Base-by-base conservation (phyloP, 441 rosid species). In the Aquilaria agallochum region DNA sequence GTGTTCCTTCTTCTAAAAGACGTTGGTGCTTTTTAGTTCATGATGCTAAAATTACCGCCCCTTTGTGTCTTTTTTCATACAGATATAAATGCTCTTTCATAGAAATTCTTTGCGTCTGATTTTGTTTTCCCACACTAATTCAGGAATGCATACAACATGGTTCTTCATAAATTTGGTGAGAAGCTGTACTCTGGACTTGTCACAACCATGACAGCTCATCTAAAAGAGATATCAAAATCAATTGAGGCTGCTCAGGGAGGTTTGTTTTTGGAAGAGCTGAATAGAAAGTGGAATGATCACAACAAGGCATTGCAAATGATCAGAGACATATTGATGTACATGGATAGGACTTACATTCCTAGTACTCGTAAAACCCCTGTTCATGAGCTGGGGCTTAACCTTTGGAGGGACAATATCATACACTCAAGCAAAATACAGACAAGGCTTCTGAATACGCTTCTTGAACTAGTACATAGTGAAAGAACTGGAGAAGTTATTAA, bases 71-170 rank as follows among this genome's bases (percentile, higher is more conserved):
- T 1, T 50, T 33, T 48, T 15, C 48, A 53, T 62, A 9, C 2
- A 12, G 7, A 46, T 49, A 2, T 11, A 15, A 14, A 0, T 31
- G 30, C 45, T 10, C 11, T 34, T 47, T 50, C 11, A 32, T 5
- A 8, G 31, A 40, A 31, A 50, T 60, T 49, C 31, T 15, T 31
- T 46, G 49, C 14, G 48, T 49, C 34, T 40, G 45, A 40, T 40
- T 40, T 40, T 31, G 45, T 13, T 20, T 65, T 58, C 36, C 78
- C 49, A 50, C 42, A 9, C 58, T 62, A 65, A 66, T 72, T 65
- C 79, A 94, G 99, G 84, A 94, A 89, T 68, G 99, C 99, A 15
- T 94, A 94, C 85, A 91, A 87, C 68, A 94, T 89, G 98, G 97
- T 94, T 70, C 90, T 94, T 65, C 97, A 89, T 76, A 94, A 94